A percentile compares a stretch with the other conserved stretches of the same genome.
phyloP scores from a whole-genome alignment of 495 filamentous ascomycete species.

The Staphylotrichum longicolle region DNA sequence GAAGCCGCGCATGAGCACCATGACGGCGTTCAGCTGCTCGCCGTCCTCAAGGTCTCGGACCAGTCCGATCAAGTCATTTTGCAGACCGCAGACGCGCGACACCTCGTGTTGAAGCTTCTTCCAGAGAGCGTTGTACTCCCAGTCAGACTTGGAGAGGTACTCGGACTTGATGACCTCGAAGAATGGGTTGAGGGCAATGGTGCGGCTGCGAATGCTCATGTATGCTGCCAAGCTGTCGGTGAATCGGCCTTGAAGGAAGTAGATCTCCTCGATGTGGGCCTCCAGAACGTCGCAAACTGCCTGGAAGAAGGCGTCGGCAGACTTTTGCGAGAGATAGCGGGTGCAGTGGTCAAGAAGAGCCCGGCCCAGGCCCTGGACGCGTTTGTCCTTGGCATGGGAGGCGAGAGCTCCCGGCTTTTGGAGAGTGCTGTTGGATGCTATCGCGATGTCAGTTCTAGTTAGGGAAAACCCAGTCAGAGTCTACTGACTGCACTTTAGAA shows the following conservation, averaged over 20 bases:
- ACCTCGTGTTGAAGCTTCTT: conserved; percentile 19
- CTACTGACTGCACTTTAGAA: conserved; percentile 2
- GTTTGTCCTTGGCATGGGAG: background rate
- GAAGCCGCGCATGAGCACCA: conserved; percentile 15
- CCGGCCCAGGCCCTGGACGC: conserved; percentile 6
- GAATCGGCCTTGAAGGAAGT: conserved; percentile 14
- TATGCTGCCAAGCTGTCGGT: conserved; percentile 18
- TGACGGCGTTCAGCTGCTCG: conserved; percentile 26
- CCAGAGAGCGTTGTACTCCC: conserved; percentile 1
- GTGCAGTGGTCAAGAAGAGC: conserved; percentile 6
- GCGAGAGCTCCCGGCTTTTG: background rate
- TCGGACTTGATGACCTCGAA: conserved; percentile 28
- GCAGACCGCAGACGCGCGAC: conserved; percentile 18
- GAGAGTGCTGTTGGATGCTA: background rate
- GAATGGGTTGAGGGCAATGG: conserved; percentile 25
- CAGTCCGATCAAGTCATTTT: conserved; percentile 29
- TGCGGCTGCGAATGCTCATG: conserved; percentile 22
- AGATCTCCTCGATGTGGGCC: conserved; percentile 23
- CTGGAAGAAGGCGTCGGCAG: conserved; percentile 15
- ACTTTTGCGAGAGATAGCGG: conserved; percentile 4
- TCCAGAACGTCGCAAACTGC: conserved; percentile 15
- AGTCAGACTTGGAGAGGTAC: background rate
- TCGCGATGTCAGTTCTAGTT: background rate
- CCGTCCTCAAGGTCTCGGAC: conserved; percentile 23
- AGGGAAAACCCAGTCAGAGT: background rate